Conservation (phyloP, 305 asterid species). For the Solanum aculeatissimum region DNA sequence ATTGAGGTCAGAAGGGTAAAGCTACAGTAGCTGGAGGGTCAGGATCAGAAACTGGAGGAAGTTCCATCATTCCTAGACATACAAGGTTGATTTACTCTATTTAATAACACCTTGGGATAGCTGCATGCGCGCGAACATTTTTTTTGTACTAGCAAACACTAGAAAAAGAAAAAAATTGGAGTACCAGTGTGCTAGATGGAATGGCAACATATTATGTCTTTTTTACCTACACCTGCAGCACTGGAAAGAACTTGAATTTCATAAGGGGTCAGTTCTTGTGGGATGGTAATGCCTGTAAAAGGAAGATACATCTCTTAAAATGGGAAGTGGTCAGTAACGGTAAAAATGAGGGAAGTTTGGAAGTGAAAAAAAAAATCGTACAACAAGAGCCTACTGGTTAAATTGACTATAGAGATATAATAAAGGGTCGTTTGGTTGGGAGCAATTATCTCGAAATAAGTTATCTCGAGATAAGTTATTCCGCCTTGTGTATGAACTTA, state of each 20-base stretch:
- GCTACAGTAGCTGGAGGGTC: not conserved
- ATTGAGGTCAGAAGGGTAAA: not conserved
- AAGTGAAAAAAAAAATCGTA: not conserved
- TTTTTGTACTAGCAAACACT: not conserved
- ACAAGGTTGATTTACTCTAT: not conserved
- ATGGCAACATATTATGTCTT: not conserved
- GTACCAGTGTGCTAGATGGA: not conserved
- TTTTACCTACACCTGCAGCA: not conserved
- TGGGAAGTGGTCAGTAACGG: not conserved
- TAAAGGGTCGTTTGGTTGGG: not conserved
- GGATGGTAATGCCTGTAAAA: not conserved
- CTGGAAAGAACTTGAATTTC: not conserved
- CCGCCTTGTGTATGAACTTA: too few relatives aligned
- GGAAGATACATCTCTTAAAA: not conserved
- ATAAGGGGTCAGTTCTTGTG: not conserved
- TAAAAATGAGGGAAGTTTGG: not conserved
- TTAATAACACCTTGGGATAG: not conserved
- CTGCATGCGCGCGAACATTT: not conserved
- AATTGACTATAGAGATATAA: not conserved
- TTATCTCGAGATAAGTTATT: too few relatives aligned
- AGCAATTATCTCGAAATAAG: too few relatives aligned
- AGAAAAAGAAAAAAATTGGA: not conserved
- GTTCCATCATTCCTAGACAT: not conserved
- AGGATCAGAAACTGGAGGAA: not conserved
- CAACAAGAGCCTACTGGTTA: not conserved